These are phyloP conservation scores for Neocatenulostroma microsporum DNA, from an alignment of 2,329 filamentous ascomycete species.

Conservation along the genomic window DNA sequence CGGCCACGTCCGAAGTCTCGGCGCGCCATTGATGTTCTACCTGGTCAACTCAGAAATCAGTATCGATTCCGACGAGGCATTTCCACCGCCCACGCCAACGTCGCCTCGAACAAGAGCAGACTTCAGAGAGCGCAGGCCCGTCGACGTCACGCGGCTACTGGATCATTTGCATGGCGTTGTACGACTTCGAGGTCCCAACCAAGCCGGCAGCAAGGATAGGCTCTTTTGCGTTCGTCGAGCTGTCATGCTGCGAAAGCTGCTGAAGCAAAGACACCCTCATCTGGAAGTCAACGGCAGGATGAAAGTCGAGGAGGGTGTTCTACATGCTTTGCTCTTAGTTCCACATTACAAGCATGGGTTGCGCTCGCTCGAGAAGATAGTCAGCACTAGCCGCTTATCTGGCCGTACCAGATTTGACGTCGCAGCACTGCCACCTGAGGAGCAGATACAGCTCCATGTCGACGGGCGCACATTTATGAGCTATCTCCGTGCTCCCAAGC, in stretches of 20 bases:
- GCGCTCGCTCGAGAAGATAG: constrained; percentile 28
- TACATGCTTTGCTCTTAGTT: constrained; percentile 28
- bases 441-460: constrained; percentile 30
- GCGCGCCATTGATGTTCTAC: constrained; percentile 26
- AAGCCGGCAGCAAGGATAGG: constrained; percentile 21
- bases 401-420: constrained; percentile 28
- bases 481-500: constrained; percentile 26
- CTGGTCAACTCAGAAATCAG: constrained; percentile 24
- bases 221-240: constrained; percentile 26
- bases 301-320: constrained; percentile 28
- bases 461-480: constrained; percentile 30
- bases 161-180: constrained; percentile 28
- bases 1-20: constrained; percentile 21
- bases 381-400: constrained; percentile 28
- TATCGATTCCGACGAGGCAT: neutral
- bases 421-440: constrained; percentile 28
- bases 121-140: constrained; percentile 12
- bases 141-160: constrained; percentile 24
- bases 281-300: constrained; percentile 23
- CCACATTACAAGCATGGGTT: constrained; percentile 29
- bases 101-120: constrained; percentile 18
- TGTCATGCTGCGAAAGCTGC: constrained; percentile 27
- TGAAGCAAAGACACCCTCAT: constrained; percentile 26
- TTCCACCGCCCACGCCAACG: constrained; percentile 17
- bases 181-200: constrained; percentile 25